phyloP scores from a whole-genome alignment of 129 eudicot species.

The Lonicera japonica region DNA sequence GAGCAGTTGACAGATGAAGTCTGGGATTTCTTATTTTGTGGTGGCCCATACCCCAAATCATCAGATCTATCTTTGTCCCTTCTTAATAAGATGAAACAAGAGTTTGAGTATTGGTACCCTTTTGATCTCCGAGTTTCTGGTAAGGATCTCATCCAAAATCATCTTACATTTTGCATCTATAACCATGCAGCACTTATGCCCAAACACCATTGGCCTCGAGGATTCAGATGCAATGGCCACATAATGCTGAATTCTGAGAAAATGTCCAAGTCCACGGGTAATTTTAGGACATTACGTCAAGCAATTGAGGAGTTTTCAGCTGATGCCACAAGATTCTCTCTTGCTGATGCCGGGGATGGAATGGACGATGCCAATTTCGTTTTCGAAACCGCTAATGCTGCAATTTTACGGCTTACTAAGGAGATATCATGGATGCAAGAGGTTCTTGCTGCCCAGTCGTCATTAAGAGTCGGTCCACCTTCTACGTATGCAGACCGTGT shows the following conservation, averaged over 20 bases:
- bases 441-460: conserved; percentile 49
- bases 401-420: conserved; percentile 75
- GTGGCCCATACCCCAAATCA: conserved; percentile 60
- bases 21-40: conserved; percentile 71
- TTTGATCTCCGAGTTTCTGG: conserved; percentile 86
- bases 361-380: conserved; percentile 94
- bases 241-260: conserved; percentile 76
- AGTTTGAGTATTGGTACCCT: conserved; percentile 87
- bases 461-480: conserved; percentile 52
- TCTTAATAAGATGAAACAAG: conserved; percentile 62
- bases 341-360: conserved; percentile 88
- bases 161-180: conserved; percentile 69
- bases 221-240: conserved; percentile 86
- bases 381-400: conserved; percentile 85
- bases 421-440: conserved; percentile 83
- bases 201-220: conserved; percentile 71
- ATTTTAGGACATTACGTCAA: conserved; percentile 69
- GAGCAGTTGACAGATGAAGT: conserved; percentile 75
- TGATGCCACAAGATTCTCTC: conserved; percentile 81
- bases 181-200: conserved; percentile 78
- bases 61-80: conserved; percentile 34
- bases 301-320: conserved; percentile 85
- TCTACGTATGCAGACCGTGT: conserved; percentile 74
- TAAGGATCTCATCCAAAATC: conserved; percentile 84
- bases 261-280: conserved; percentile 92